phyloP scores from a whole-genome alignment of 2,329 filamentous ascomycete genomes.

The Beauveria sp. region DNA sequence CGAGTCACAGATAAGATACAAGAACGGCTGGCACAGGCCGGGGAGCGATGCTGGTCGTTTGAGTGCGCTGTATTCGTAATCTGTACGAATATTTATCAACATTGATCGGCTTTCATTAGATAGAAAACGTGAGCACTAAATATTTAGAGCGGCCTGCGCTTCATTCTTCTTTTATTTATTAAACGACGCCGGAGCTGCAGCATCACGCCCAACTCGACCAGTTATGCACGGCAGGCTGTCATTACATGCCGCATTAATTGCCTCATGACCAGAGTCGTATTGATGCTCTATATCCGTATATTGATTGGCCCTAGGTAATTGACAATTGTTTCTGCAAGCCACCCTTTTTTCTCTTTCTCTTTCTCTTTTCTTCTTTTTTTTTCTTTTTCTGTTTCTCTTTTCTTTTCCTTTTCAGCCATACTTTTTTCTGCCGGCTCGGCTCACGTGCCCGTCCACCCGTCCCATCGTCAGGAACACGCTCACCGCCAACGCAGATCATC shows the following conservation, averaged over 20 bases:
- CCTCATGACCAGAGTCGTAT: neutral
- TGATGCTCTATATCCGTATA: neutral
- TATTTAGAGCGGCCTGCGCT: no score
- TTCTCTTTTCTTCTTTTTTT: no score
- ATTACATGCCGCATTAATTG: neutral
- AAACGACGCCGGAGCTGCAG: neutral
- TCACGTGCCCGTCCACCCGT: no score
- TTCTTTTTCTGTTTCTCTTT: neutral
- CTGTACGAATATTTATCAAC: no score
- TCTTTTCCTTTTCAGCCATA: neutral
- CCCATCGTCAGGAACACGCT: no score
- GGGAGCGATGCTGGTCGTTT: slow-evolving; percentile 4
- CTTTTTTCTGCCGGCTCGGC: no score
- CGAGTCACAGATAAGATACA: slow-evolving; percentile 11
- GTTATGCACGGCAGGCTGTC: neutral
- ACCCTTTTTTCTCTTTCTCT: neutral
- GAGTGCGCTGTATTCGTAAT: no score
- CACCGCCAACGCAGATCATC: no score
- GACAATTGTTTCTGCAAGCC: neutral
- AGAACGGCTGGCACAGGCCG: neutral
- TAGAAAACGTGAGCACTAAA: no score
- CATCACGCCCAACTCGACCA: neutral
- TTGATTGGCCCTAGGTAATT: neutral
- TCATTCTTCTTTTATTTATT: no score
- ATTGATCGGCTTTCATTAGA: no score